Evolutionary conservation across 768 basidiomycete species (phyloP).

Genomic region (Boletus subcaerulescens): DNA sequence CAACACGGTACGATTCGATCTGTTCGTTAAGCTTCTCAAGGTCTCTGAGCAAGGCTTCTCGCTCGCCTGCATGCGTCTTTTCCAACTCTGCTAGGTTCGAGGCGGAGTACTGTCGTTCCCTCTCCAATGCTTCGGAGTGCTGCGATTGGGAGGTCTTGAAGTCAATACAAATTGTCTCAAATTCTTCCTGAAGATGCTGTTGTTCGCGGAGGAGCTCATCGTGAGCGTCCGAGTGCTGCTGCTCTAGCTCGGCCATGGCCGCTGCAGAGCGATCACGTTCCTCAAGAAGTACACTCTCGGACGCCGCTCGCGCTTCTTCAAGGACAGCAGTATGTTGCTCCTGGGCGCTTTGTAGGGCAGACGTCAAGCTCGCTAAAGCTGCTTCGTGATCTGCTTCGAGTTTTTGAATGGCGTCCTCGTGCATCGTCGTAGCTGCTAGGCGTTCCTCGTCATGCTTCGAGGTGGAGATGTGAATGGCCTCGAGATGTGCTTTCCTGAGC

Average conservation of each 20-base stretch:
- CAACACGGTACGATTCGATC: slow-evolving; percentile 48
- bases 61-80: slow-evolving; percentile 20
- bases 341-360: slow-evolving; percentile 37
- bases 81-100: slow-evolving; percentile 19
- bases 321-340: slow-evolving; percentile 35
- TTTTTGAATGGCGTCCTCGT: slow-evolving; percentile 39
- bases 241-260: slow-evolving; percentile 49
- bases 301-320: slow-evolving; percentile 35
- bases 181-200: slow-evolving; percentile 44
- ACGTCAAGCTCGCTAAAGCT: slow-evolving; percentile 41
- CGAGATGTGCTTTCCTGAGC: slow-evolving; percentile 48
- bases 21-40: slow-evolving; percentile 49
- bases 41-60: slow-evolving; percentile 40
- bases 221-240: slow-evolving; percentile 47
- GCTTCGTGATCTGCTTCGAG: slow-evolving; percentile 49
- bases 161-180: slow-evolving; percentile 54
- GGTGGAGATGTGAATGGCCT: slow-evolving; percentile 32
- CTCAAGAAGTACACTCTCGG: slow-evolving; percentile 37
- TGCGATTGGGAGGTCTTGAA: slow-evolving; percentile 27
- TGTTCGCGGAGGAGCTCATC: slow-evolving; percentile 38
- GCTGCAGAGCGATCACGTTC: slow-evolving; percentile 47
- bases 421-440: slow-evolving; percentile 35
- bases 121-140: slow-evolving; percentile 20
- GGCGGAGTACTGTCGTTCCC: slow-evolving; percentile 27
- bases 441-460: slow-evolving; percentile 37